Evolutionary conservation across 1,284 basidiomycete species (phyloP), one percentile per base, ranked within the genome.

Genomic region (Sutorius eximius): DNA sequence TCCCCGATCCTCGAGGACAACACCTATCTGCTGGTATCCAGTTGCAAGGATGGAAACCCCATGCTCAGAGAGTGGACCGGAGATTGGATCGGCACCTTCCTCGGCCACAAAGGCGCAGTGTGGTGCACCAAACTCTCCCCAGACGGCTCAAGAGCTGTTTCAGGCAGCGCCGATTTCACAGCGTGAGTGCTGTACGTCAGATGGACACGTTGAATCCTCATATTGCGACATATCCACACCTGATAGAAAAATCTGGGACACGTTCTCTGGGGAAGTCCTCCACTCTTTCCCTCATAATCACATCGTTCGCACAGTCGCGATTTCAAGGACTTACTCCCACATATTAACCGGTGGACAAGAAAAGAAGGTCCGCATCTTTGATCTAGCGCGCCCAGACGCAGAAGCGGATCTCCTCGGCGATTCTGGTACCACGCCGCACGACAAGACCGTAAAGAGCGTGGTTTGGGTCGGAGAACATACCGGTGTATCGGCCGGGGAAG

Each of bases 31-130:
- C 81, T 98, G 61, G 89, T 96, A 66, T 96, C 93, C 51, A 91
- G 91, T 64, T 97, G 95, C 79, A 97, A 98, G 75, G 95, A 97
- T 78, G 94, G 94, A 33, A 95, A 94, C 65, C 94, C 95, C 34
- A 96, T 96, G 93, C 77, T 97, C 61, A 85, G 94, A 62, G 93
- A 95, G 69, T 95, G 93, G 94, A 93, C 93, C 49, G 96, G 96
- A 29, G 96, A 99, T 73, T 99, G 96, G 96, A 91, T 98, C 65
- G 96, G 96, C 22, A 98, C 96, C 7, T 99, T 99, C 73, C 80
- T 98, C 16, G 95, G 95, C 3, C 96, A 99, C 78, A 99, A 99
- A 73, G 96, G 96, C 58, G 97, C 97, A 7, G 97, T 99, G 6
- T 99, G 97, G 96, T 89, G 89, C 56, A 91, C 92, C 50, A 97